A percentile compares a stretch with the other conserved stretches of the same genome.
phyloP scores from a whole-genome alignment of 257 asterid genomes.

The Petunia secreta region DNA sequence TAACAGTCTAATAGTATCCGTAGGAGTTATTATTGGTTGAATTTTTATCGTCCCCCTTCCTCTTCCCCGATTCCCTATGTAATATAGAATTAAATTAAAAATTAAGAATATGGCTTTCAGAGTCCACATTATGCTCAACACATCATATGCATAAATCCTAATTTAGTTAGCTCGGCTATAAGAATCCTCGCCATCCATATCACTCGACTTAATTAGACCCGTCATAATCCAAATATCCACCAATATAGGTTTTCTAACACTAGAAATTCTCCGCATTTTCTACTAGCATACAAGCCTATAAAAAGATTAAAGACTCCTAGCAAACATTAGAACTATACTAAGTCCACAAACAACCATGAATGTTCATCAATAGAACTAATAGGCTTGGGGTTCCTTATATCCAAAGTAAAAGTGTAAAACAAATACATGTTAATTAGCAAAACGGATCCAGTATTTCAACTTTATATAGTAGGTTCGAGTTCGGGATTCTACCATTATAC shows the following conservation, averaged over 20 bases:
- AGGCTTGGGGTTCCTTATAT: not conserved
- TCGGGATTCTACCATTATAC: too few relatives aligned
- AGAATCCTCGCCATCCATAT: not conserved
- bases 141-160: not conserved
- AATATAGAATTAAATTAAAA: too few relatives aligned
- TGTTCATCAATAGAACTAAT: not conserved
- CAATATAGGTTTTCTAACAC: not conserved
- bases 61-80: too few relatives aligned
- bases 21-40: not conserved
- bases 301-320: not conserved
- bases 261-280: not conserved
- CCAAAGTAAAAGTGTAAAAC: not conserved
- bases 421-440: not conserved
- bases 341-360: not conserved
- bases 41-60: too few relatives aligned
- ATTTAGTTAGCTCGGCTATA: not conserved
- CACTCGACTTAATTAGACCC: not conserved
- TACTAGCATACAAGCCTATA: not conserved
- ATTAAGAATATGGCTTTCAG: not conserved
- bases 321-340: not conserved
- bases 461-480: too few relatives aligned
- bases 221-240: not conserved
- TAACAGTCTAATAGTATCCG: not conserved
- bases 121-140: not conserved
- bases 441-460: too few relatives aligned